phyloP scores from a whole-genome alignment of 352 stramenopile species.

The Phytophthora citrophthora region DNA sequence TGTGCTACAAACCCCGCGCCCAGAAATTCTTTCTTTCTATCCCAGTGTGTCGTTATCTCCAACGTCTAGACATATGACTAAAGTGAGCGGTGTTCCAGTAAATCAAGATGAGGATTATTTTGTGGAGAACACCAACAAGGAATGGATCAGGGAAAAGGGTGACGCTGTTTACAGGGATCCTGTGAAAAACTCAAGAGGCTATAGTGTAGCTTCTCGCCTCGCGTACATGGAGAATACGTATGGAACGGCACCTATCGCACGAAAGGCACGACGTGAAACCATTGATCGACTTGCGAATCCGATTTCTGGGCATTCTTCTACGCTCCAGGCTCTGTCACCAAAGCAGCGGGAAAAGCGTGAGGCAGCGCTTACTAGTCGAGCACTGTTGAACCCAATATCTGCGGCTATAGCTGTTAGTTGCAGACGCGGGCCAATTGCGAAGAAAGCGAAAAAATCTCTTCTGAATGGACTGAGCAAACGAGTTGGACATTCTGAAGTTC shows the following conservation, averaged over 20 bases:
- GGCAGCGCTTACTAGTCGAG: slow-evolving; percentile 23
- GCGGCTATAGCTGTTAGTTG: slow-evolving; percentile 20
- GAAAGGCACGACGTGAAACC: slow-evolving; percentile 65
- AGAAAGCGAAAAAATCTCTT: slow-evolving; percentile 11
- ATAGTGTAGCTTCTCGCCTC: slow-evolving; percentile 33
- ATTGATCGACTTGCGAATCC: slow-evolving; percentile 72
- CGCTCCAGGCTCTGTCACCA: slow-evolving; percentile 62
- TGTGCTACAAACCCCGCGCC: slow-evolving; percentile 63
- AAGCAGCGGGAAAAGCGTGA: slow-evolving; percentile 63
- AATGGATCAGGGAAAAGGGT: slow-evolving; percentile 6
- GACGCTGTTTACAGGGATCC: background rate
- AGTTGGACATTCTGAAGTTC: background rate
- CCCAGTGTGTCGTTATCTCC: slow-evolving; percentile 5
- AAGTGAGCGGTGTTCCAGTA: background rate
- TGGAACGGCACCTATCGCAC: slow-evolving; percentile 48
- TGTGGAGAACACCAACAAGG: slow-evolving; percentile 1
- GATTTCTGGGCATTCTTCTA: slow-evolving; percentile 71
- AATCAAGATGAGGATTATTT: slow-evolving; percentile 1
- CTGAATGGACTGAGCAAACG: background rate
- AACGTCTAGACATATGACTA: slow-evolving; percentile 1
- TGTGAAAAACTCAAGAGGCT: slow-evolving; percentile 1
- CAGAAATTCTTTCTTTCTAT: slow-evolving; percentile 60
- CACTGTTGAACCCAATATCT: slow-evolving; percentile 18
- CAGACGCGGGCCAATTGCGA: slow-evolving; percentile 7
- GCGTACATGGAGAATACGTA: slow-evolving; percentile 73